Evolutionary conservation across 1,139 yeast genomes (phyloP).

Genomic region (Pichia sp.): DNA sequence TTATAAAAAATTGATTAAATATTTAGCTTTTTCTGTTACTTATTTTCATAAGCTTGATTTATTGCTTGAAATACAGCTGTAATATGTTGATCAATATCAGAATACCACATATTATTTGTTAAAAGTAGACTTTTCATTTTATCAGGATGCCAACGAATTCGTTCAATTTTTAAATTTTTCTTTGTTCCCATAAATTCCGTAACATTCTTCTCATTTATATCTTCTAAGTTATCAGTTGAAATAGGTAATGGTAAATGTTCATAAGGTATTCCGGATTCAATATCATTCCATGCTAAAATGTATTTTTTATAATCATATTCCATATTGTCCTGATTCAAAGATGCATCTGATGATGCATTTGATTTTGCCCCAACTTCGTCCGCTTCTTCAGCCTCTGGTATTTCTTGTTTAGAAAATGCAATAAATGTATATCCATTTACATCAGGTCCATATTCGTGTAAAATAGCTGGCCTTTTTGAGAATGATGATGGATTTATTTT

Average conservation of each 20-base stretch:
- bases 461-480: background rate
- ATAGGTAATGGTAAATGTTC: conserved; percentile 22
- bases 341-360: background rate
- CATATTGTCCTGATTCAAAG: background rate
- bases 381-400: background rate
- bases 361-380: background rate
- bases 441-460: conserved; percentile 31
- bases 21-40: background rate
- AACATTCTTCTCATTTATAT: conserved; percentile 21
- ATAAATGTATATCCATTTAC: conserved; percentile 33
- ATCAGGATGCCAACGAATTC: conserved; percentile 70
- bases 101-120: conserved; percentile 4
- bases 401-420: conserved; percentile 17
- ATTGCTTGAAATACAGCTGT: conserved; percentile 36
- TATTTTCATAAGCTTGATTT: conserved; percentile 32
- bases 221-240: conserved; percentile 12
- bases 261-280: conserved; percentile 6
- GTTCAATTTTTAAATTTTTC: conserved; percentile 37
- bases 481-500: background rate
- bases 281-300: conserved; percentile 26
- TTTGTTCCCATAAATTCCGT: conserved; percentile 23
- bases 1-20: too few species aligned
- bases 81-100: conserved; percentile 18
- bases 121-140: conserved; percentile 30
- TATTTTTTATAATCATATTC: conserved; percentile 25